Conservation (phyloP, 331 rosid species). For the Ulmus americana region DNA sequence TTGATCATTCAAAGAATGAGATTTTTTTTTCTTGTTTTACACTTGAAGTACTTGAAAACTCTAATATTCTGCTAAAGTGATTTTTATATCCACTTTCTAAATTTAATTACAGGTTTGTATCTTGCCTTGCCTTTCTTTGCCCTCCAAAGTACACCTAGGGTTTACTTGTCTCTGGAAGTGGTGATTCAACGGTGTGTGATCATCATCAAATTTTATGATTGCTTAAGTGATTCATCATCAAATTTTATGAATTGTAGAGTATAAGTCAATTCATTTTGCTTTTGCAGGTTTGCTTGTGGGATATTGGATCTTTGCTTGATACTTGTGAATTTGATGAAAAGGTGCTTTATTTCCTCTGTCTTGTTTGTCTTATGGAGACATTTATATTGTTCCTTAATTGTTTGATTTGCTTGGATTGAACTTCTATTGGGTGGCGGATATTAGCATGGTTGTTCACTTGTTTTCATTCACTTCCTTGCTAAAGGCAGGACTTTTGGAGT, state of each 20-base stretch:
- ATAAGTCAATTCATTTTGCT: slow-evolving; percentile 14
- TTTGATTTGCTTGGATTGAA: background rate
- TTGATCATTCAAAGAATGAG: too few species aligned
- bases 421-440: too few species aligned
- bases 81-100: background rate
- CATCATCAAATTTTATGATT: slow-evolving; percentile 14
- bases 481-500: slow-evolving; percentile 77
- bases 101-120: slow-evolving; percentile 60
- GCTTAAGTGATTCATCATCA: slow-evolving; percentile 15
- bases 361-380: background rate
- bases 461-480: slow-evolving; percentile 22
- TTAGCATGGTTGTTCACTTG: slow-evolving; percentile 20
- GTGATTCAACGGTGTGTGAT: slow-evolving; percentile 77
- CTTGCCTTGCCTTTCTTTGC: slow-evolving; percentile 65
- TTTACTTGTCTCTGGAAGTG: slow-evolving; percentile 80
- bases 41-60: background rate
- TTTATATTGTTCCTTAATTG: background rate
- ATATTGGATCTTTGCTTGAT: slow-evolving; percentile 65
- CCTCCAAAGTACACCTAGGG: slow-evolving; percentile 49
- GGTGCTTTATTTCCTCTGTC: slow-evolving; percentile 37
- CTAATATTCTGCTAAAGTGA: too few species aligned
- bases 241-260: slow-evolving; percentile 6
- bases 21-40: background rate
- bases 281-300: slow-evolving; percentile 82
- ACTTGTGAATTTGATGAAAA: slow-evolving; percentile 61